phyloP scores from a whole-genome alignment of 306 rosid genomes.

The peach (Prunus persica) region DNA sequence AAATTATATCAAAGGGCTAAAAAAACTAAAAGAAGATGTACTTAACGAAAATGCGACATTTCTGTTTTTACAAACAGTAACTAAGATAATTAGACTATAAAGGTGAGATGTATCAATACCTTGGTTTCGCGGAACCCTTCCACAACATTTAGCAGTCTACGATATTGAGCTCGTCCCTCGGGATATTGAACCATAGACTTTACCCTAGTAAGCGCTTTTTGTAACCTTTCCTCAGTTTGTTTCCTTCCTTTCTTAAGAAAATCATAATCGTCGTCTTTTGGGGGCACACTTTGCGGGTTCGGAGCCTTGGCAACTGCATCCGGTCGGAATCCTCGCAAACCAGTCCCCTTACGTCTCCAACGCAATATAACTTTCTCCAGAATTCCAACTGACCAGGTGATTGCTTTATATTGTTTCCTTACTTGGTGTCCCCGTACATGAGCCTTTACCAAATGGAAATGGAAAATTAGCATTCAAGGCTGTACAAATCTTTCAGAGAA shows the following conservation, averaged over 20 bases:
- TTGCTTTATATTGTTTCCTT: constrained; percentile 67
- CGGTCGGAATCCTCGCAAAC: constrained; percentile 77
- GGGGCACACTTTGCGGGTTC: constrained; percentile 22
- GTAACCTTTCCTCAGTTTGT: constrained; percentile 81
- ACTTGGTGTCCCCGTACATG: constrained; percentile 95
- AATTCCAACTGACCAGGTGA: constrained; percentile 86
- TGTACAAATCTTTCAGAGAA: not conserved
- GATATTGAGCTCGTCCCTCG: constrained; percentile 87
- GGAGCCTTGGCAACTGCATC: constrained; percentile 51
- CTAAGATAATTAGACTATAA: not conserved
- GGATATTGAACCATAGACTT: constrained; percentile 97
- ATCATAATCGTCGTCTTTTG: constrained; percentile 73
- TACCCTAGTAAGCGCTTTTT: constrained; percentile 86
- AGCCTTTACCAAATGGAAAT: constrained; percentile 54
- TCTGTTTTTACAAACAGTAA: not conserved
- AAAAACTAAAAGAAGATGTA: not conserved
- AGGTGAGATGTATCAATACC: constrained; percentile 36
- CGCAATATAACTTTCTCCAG: constrained; percentile 82
- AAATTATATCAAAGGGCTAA: not conserved
- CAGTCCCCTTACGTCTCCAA: constrained; percentile 91
- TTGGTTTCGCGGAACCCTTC: constrained; percentile 72
- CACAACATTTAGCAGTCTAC: constrained; percentile 77
- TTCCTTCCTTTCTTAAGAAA: constrained; percentile 80
- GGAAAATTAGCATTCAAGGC: constrained; percentile 31
- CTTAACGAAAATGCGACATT: not conserved